phyloP scores from a whole-genome alignment of 192 early-diverging fungal genomes.

The Coemansia sp. region DNA sequence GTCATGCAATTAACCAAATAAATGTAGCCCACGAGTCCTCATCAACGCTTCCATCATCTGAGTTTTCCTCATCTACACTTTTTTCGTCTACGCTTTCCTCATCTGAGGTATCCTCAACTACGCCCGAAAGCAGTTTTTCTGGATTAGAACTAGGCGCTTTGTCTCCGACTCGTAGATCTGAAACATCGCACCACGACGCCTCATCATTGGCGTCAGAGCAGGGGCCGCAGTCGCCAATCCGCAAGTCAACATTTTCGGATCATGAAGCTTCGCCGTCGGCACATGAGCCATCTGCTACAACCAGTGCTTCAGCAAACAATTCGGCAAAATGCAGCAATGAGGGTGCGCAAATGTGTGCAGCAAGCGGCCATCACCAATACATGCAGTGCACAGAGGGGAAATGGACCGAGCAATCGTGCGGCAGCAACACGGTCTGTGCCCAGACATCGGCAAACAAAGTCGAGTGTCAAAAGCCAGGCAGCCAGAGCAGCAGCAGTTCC shows the following conservation, averaged over 20 bases:
- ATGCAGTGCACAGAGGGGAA: background rate
- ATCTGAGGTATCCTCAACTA: too few species aligned
- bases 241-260: background rate
- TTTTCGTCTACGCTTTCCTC: too few species aligned
- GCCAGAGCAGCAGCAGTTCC: background rate
- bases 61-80: too few species aligned
- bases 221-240: background rate
- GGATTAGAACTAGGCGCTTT: too few species aligned
- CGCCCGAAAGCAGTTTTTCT: too few species aligned
- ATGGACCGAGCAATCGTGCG: constrained; percentile 9
- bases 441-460: constrained; percentile 5
- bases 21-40: background rate
- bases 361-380: background rate
- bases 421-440: background rate
- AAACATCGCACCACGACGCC: background rate
- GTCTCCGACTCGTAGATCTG: background rate
- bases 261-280: background rate
- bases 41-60: background rate
- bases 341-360: constrained; percentile 11
- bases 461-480: background rate
- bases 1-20: background rate
- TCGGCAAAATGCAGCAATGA: background rate
- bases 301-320: background rate
- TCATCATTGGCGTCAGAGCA: background rate
- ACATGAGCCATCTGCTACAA: background rate